Evolutionary conservation across 352 stramenopile species (phyloP), one percentile per base, ranked within the genome.

Genomic region (Detonula confervacea): DNA sequence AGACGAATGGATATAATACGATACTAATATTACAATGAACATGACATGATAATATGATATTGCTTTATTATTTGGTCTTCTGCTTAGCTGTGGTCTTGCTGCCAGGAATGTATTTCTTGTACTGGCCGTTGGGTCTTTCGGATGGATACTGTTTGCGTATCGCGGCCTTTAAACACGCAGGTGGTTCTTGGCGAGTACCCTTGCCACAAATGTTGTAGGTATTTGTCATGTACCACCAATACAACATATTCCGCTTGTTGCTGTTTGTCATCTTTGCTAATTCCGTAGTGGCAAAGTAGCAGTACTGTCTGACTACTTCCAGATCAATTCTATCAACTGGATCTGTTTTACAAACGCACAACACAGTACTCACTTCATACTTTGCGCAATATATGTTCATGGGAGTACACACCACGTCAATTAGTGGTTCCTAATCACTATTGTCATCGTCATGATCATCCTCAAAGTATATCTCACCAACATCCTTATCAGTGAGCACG

Each of bases 171-270:
- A 68, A 25, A 35, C 60, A 68, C 20, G 18, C 24, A 24, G 60
- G 60, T 35, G 22, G 60, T 8, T 52, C 35, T 25, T 35, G 2
- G n/a, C 25, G 20, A 6, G 44, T 56, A 11, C 42, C 24, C 14
- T 68, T 68, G 6, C 37, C 60, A 57, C 24, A 57, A 14, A 68
- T 68, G 9, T 25, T 18, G 18, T 68, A 68, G n/a, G 44, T 39
- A 27, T 46, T 68, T 3, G 60, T 56, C 35, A 30, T 57, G 22
- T 68, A 68, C 39, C 60, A 68, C 39, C 42, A 67, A 54, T 67
- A 67, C 22, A 67, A 5, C 59, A 67, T 67, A 22, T 24, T 47
- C 18, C 59, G 52, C 27, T 68, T 57, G 11, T 14, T n/a, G 24
- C 39, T 68, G 25, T 39, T 56, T 3, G 0, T 37, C 60, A 68